These are phyloP conservation scores for Pseudophaeomoniella oleicola DNA, from an alignment of 2,329 filamentous ascomycete species.

Conservation along the genomic window DNA sequence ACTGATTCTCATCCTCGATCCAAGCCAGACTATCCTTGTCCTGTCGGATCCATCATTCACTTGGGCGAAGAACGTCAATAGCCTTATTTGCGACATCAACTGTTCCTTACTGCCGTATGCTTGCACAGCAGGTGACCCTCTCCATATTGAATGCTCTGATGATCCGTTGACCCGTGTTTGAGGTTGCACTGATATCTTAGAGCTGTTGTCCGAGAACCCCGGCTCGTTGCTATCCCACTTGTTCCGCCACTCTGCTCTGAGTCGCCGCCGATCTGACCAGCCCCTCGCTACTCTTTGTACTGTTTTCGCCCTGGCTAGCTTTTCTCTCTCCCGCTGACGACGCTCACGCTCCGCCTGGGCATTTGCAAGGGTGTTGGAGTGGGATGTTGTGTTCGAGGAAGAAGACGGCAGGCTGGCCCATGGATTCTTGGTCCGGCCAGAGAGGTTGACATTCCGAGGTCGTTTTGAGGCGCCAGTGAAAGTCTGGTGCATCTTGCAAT, in stretches of 20 bases:
- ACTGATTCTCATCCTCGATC: background rate
- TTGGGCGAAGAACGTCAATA: background rate
- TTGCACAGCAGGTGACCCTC: background rate
- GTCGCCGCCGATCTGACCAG: slow-evolving; percentile 44
- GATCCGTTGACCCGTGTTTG: background rate
- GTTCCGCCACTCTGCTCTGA: slow-evolving; percentile 43
- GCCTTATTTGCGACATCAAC: background rate
- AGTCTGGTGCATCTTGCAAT: slow-evolving; percentile 66
- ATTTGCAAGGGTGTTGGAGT: slow-evolving; percentile 59
- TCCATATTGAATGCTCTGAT: too few species aligned
- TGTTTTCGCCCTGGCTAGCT: slow-evolving; percentile 54
- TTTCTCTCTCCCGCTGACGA: slow-evolving; percentile 67
- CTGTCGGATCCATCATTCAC: background rate
- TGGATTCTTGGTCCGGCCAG: slow-evolving; percentile 67
- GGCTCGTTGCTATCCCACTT: slow-evolving; percentile 49
- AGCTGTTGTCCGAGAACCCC: slow-evolving; percentile 1
- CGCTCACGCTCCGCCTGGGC: slow-evolving; percentile 75
- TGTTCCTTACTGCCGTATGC: background rate
- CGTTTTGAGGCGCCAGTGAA: slow-evolving; percentile 81
- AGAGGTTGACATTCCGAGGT: slow-evolving; percentile 85
- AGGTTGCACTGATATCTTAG: too few species aligned
- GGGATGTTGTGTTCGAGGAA: slow-evolving; percentile 43
- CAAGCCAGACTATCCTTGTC: background rate
- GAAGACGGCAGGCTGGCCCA: slow-evolving; percentile 41
- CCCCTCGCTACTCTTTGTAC: slow-evolving; percentile 79